Conservation (phyloP, 306 rosid genomes). For the Citrullus amarus region DNA sequence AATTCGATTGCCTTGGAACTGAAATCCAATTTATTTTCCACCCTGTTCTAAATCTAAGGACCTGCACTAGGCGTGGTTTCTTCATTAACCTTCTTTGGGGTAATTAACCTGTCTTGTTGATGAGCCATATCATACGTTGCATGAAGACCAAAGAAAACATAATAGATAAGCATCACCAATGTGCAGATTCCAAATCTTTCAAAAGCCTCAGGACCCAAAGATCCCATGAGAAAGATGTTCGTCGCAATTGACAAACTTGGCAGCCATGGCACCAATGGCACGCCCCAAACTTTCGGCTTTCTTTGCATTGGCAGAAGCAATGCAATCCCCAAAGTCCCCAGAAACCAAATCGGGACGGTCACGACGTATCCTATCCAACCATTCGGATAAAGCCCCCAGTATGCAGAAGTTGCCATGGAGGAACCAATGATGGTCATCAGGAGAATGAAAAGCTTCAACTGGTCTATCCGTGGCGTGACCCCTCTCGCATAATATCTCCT, state of each 20-base stretch:
- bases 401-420: slow-evolving; percentile 59
- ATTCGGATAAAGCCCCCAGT: slow-evolving; percentile 44
- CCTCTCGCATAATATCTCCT: slow-evolving; percentile 64
- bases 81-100: slow-evolving; percentile 10
- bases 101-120: slow-evolving; percentile 23
- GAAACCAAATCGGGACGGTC: slow-evolving; percentile 54
- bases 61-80: slow-evolving; percentile 20
- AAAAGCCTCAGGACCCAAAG: slow-evolving; percentile 36
- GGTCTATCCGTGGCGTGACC: slow-evolving; percentile 28
- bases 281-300: slow-evolving; percentile 66
- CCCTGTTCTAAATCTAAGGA: slow-evolving; percentile 14
- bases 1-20: background rate
- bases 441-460: slow-evolving; percentile 33
- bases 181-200: slow-evolving; percentile 63
- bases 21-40: background rate
- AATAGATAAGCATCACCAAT: slow-evolving; percentile 41
- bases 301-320: slow-evolving; percentile 42
- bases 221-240: slow-evolving; percentile 69
- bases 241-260: slow-evolving; percentile 68
- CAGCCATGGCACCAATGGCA: slow-evolving; percentile 78
- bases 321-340: slow-evolving; percentile 45
- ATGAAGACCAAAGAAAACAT: slow-evolving; percentile 63
- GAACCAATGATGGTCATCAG: slow-evolving; percentile 49
- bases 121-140: slow-evolving; percentile 75
- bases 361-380: slow-evolving; percentile 52